Evolutionary conservation across 192 early-diverging fungal genomes (phyloP), one percentile per base, ranked within the genome.

Genomic region (Dissophora ornata): DNA sequence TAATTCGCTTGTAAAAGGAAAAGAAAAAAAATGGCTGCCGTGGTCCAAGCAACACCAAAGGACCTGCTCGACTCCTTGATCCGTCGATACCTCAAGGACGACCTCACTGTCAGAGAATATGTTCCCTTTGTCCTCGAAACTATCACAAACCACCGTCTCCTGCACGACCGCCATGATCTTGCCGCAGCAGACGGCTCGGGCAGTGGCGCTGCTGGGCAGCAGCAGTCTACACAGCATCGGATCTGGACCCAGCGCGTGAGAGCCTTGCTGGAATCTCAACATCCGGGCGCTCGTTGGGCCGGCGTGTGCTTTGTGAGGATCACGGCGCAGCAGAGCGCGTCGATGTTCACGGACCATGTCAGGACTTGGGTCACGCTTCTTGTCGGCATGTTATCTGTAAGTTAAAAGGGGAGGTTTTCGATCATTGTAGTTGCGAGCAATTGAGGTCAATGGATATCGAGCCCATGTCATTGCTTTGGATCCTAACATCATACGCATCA

Each of bases 211-310:
- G 13, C 36, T 38, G 6, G 7, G 18, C 62, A 54, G 13, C 52
- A 79, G 13, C 62, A 71, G 11, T 47, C 79, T 12, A 40, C 44
- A 7, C 65, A 69, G 21, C 74, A 69, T 22, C 82, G 80, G 40
- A 88, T 86, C 56, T 88, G 87, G 87, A 66, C 68, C 18, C 77
- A 80, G 57, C 80, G 87, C 18, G 32, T 88, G 13, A 82, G 84
- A 78, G 79, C 85, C 1, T 54, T 88, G 41, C 61, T 86, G 11
- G 80, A 86, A 22, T 88, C 87, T 0, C 86, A 86, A 49, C 67
- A 78, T n/a, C 58, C 57, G 9, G 63, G 77, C 19, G 84, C 82
- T 29, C 80, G 84, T 12, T 88, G 79, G 74, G 84, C 83, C 16
- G 85, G 74, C 11, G 69, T 88, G 5, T 73, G 62, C 29, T 79